Conservation (phyloP, 331 rosid genomes). For the Pyracantha coccinea region DNA sequence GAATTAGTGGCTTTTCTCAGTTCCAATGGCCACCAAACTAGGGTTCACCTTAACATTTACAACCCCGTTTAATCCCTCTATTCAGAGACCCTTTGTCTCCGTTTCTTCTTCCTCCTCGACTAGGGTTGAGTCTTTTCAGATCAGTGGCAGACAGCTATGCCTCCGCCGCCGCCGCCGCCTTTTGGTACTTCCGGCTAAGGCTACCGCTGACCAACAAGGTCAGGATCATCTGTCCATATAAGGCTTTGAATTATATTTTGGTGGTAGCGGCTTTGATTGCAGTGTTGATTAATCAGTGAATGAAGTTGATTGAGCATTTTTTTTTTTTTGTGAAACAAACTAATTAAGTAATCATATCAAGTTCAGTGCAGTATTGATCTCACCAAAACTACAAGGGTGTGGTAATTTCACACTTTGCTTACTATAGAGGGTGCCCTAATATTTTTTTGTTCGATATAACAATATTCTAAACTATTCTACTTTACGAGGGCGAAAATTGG, state of each 20-base stretch:
- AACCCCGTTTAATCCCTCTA: constrained; percentile 21
- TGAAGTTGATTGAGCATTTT: background rate
- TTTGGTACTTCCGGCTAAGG: constrained; percentile 40
- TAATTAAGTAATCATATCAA: background rate
- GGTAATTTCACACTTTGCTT: background rate
- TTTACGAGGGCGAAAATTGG: too few relatives aligned
- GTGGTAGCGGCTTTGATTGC: background rate
- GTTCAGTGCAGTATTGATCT: background rate
- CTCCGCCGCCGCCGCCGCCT: constrained; percentile 40
- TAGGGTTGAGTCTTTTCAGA: constrained; percentile 33
- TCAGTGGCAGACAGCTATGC: constrained; percentile 31
- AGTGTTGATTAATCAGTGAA: background rate
- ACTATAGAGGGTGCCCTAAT: background rate
- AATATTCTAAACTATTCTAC: too few relatives aligned
- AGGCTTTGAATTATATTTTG: background rate
- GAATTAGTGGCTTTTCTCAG: background rate
- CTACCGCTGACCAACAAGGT: constrained; percentile 67
- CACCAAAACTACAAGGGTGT: too few relatives aligned
- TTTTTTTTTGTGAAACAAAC: background rate
- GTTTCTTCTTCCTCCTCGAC: constrained; percentile 24
- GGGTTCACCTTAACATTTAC: constrained; percentile 42
- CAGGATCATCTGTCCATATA: background rate
- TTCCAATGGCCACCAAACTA: constrained; percentile 60
- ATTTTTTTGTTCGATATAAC: too few relatives aligned
- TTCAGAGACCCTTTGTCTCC: constrained; percentile 37